Base-by-base conservation (phyloP, 2,329 filamentous ascomycete genomes). In the Stachybotrys chlorohalonatus region DNA sequence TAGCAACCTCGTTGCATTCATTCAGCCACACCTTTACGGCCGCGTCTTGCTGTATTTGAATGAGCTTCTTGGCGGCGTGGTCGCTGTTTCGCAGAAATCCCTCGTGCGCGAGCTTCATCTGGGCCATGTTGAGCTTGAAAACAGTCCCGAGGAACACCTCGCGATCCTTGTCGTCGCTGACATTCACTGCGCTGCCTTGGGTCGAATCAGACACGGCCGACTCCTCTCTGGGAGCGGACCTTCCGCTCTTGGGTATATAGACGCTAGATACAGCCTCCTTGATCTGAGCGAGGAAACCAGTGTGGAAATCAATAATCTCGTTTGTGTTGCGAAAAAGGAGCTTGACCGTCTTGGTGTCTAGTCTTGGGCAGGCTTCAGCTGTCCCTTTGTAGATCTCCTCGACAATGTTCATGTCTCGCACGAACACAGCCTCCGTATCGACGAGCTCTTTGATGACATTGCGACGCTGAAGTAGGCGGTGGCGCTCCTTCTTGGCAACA, bases 361-460 rank as follows among this genome's bases (percentile, higher is more conserved):
- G 81, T 59, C 90, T 84, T 8, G 90, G 84, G 54, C 89, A 91
- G 11, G 88, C 87, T 61, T 88, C 85, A 1, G 90, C 89, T 1
- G 94, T 97, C 48, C 90, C 91, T 70, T 95, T 95, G 77, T 97
- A 99, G 54, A 99, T 97, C 66, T 97, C 92, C 65, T 95, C 90
- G 2, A 96, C 87, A 53, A 99, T 93, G 68, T 92, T 96, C 90
- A 99, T 93, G 68, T 99, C 94, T 59, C 90, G 84, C 55, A 95
- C 85, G 70, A 95, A 97, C 6, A 87, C 85, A 51, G 90, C 85
- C 68, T 99, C 94, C 0, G 94, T 99, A 64, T 96, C 91, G 49
- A 96, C 81, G 45, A 99, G 76, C 70, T 99, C 94, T 66, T 93
- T 92, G 63, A 97, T 87, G 51, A 95, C 84, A 67, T 95, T 84